A percentile compares a stretch with the other conserved stretches of the same genome.
Evolutionary conservation across 2,329 filamentous ascomycete genomes (phyloP).

Genomic region (Pseudogymnoascus sp.): DNA sequence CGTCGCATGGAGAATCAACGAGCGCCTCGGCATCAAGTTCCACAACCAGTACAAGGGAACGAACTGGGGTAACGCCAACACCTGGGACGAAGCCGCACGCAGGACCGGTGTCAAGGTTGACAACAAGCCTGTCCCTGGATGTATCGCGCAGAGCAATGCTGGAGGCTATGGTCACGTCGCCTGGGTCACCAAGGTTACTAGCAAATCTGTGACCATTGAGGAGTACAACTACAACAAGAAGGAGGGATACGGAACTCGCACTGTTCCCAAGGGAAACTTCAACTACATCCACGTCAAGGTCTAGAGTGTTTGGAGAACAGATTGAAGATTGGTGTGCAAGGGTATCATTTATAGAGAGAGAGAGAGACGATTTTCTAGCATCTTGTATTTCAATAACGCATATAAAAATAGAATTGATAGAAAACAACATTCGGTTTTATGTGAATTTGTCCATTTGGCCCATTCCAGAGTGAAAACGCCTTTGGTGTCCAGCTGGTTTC

Average conservation of each 20-base stretch:
- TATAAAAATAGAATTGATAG: background rate
- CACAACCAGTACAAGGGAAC: constrained; percentile 11
- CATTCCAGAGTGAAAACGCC: no score
- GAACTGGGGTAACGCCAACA: background rate
- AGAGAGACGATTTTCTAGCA: background rate
- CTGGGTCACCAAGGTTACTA: constrained; percentile 10
- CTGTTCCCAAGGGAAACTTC: constrained; percentile 9
- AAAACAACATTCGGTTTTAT: background rate
- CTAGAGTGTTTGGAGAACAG: background rate
- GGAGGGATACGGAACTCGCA: constrained; percentile 3
- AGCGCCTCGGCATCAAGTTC: constrained; percentile 12
- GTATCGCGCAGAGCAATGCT: constrained; percentile 14
- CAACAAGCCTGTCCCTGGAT: constrained; percentile 12
- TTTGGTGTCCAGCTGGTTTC: background rate
- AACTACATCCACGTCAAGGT: constrained; percentile 14
- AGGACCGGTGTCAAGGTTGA: constrained; percentile 11
- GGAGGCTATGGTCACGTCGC: constrained; percentile 11
- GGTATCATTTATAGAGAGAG: background rate
- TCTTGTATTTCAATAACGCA: background rate
- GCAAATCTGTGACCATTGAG: constrained; percentile 11
- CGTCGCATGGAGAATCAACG: constrained; percentile 13
- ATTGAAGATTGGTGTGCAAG: background rate
- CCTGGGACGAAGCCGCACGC: constrained; percentile 2
- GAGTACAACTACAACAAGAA: constrained; percentile 12
- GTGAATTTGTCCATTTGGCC: background rate